Conservation (phyloP, 2,329 filamentous ascomycete genomes). For the Alternaria sp. region DNA sequence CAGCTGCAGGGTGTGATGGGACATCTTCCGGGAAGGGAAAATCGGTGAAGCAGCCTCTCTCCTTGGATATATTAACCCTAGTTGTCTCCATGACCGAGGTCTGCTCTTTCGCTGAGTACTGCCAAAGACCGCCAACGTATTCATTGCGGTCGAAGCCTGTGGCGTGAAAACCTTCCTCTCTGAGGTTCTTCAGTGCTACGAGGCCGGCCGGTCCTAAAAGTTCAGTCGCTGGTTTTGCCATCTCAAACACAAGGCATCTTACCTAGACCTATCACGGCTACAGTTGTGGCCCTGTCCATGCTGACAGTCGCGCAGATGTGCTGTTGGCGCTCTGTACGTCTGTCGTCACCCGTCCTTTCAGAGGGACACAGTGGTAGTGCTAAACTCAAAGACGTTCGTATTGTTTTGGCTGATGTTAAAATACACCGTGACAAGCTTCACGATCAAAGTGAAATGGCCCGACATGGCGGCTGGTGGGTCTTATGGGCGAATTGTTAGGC, state of each 20-base stretch:
- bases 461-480: neutral
- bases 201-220: conserved; percentile 22
- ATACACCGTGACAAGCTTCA: neutral
- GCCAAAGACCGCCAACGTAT: conserved; percentile 36
- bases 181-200: conserved; percentile 30
- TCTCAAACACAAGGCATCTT: neutral
- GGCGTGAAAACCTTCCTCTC: conserved; percentile 31
- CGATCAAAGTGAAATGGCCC: neutral
- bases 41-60: conserved; percentile 36
- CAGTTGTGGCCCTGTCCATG: conserved; percentile 4
- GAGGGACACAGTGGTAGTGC: neutral
- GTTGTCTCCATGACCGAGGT: conserved; percentile 33
- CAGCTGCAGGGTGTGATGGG: conserved; percentile 27
- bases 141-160: conserved; percentile 32
- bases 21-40: conserved; percentile 28
- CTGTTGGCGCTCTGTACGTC: neutral
- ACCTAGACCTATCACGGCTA: conserved; percentile 28
- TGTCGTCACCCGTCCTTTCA: neutral
- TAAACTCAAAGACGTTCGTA: neutral
- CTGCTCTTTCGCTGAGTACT: conserved; percentile 30
- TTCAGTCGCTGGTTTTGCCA: neutral
- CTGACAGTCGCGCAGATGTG: neutral
- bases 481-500: neutral
- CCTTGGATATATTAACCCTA: conserved; percentile 32
- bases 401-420: neutral